A percentile compares a stretch with the other conserved stretches of the same genome.
Conservation (phyloP, 768 basidiomycete species). For the Vararia minispora region DNA sequence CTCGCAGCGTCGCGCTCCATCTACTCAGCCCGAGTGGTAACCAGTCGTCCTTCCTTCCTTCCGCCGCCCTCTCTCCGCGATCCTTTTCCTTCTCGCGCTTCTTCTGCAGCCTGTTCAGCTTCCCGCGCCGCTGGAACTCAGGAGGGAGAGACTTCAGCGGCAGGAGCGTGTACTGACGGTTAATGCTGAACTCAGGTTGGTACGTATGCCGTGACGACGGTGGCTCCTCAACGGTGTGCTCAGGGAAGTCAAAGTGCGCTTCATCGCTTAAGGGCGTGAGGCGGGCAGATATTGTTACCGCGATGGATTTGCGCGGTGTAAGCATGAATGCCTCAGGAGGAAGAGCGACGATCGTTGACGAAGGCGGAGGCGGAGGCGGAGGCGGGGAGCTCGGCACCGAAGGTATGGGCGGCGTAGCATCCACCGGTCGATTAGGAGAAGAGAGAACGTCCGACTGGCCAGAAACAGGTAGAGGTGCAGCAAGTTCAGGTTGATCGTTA, state of each 20-base stretch:
- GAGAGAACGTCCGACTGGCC: too few species aligned
- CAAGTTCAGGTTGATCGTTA: too few species aligned
- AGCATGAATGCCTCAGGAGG: conserved; percentile 9
- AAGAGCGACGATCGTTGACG: conserved; percentile 3
- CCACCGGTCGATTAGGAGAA: too few species aligned
- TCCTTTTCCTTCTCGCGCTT: conserved; percentile 43
- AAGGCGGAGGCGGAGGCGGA: not conserved
- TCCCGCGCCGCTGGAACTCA: conserved; percentile 41
- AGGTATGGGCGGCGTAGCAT: too few species aligned
- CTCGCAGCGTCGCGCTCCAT: conserved; percentile 60
- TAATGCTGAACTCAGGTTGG: conserved; percentile 22
- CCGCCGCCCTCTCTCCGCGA: conserved; percentile 28
- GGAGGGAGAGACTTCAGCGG: conserved; percentile 41
- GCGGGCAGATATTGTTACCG: conserved; percentile 1
- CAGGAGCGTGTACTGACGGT: conserved; percentile 42
- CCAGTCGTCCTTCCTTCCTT: conserved; percentile 47
- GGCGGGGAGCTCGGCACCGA: too few species aligned
- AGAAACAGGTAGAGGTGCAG: too few species aligned
- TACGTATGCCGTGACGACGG: too few species aligned
- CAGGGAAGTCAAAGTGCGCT: conserved; percentile 13
- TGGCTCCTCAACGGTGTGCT: conserved; percentile 19
- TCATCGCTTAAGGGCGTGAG: conserved; percentile 9
- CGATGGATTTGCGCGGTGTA: conserved; percentile 6
- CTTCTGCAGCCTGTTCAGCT: conserved; percentile 32
- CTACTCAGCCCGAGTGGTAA: conserved; percentile 47